Evolutionary conservation across 306 rosid genomes (phyloP).

Genomic region (Vigna hirtella): DNA sequence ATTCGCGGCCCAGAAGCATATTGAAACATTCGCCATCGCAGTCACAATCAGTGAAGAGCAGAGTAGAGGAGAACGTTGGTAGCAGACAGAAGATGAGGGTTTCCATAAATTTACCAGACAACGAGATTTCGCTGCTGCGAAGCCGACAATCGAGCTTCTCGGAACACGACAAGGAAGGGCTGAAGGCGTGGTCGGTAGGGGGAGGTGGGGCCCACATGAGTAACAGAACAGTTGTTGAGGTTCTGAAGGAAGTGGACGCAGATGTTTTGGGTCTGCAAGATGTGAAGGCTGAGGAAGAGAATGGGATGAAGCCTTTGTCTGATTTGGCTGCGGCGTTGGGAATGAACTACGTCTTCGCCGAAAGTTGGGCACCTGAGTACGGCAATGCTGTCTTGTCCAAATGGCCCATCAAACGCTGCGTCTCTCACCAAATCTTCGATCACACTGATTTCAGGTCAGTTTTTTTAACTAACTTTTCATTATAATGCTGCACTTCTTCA

Average conservation of each 20-base stretch:
- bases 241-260: conserved; percentile 82
- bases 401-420: conserved; percentile 86
- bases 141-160: conserved; percentile 71
- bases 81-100: conserved; percentile 64
- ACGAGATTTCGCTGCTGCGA: conserved; percentile 79
- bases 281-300: conserved; percentile 97
- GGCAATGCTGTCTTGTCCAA: conserved; percentile 91
- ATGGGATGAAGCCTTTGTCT: conserved; percentile 89
- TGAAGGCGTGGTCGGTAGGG: background rate
- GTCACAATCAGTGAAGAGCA: conserved; percentile 44
- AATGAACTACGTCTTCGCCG: conserved; percentile 86
- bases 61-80: conserved; percentile 36
- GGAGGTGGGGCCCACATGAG: conserved; percentile 33
- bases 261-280: conserved; percentile 89
- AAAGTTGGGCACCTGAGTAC: conserved; percentile 98
- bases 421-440: conserved; percentile 72
- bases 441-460: conserved; percentile 77
- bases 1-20: conserved; percentile 67
- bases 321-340: conserved; percentile 87
- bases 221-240: conserved; percentile 69
- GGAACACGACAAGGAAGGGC: conserved; percentile 54
- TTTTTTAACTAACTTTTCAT: background rate
- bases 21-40: conserved; percentile 65
- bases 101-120: conserved; percentile 89
- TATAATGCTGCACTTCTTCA: background rate